Evolutionary conservation across 495 filamentous ascomycete genomes (phyloP).

Genomic region (Bacidia gigantensis): DNA sequence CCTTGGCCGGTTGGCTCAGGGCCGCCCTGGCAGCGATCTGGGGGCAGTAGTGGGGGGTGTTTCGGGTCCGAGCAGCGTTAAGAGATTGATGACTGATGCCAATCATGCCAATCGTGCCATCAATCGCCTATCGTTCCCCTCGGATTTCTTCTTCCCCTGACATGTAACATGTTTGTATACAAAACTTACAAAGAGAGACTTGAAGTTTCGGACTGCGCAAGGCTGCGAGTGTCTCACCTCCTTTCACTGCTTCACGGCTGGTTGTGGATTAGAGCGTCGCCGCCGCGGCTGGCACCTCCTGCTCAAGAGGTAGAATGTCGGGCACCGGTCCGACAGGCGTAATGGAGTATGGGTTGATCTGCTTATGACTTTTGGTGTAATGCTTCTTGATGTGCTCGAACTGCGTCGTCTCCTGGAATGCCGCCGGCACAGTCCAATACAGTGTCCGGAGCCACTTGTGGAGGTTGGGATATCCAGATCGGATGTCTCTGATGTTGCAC

Average conservation of each 20-base stretch:
- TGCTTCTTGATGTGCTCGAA: slow-evolving; percentile 63
- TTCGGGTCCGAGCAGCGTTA: no score
- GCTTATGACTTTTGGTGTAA: slow-evolving; percentile 56
- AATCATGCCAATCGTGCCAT: no score
- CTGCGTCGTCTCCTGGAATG: slow-evolving; percentile 46
- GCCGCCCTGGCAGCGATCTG: no score
- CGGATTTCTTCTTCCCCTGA: no score
- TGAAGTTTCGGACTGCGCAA: no score
- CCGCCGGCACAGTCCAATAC: slow-evolving; percentile 52
- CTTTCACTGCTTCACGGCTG: slow-evolving; percentile 1
- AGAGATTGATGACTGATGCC: no score
- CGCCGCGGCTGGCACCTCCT: slow-evolving; percentile 45
- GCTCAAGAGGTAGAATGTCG: slow-evolving; percentile 44
- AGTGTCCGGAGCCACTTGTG: slow-evolving; percentile 53
- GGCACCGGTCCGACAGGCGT: slow-evolving; percentile 53
- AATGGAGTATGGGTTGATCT: slow-evolving; percentile 48
- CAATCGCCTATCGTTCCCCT: no score
- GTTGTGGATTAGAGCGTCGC: slow-evolving; percentile 21
- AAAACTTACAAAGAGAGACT: no score
- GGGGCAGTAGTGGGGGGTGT: no score
- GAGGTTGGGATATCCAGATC: slow-evolving; percentile 57
- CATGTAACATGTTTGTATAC: no score
- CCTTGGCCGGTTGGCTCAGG: no score
- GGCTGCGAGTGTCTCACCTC: no score
- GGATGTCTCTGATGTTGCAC: slow-evolving; percentile 73